These are phyloP conservation scores for Chaetomiaceae sp. DNA, from an alignment of 2,329 filamentous ascomycete genomes.

Conservation along the genomic window DNA sequence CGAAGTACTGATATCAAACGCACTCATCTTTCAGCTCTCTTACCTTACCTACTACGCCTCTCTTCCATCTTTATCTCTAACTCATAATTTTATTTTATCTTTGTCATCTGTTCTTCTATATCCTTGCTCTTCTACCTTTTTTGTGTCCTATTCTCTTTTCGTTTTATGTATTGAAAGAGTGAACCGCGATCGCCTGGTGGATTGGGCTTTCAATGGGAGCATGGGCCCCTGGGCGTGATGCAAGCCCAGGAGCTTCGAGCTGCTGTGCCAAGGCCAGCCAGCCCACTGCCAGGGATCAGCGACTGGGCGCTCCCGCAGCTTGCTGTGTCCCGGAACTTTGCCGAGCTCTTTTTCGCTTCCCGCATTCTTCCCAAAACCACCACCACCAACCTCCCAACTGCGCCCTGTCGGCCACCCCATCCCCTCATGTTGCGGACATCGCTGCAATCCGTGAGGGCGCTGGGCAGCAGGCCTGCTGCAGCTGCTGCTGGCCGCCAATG, in stretches of 20 bases:
- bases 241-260: not conserved
- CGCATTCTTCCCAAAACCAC: slow-evolving; percentile 25
- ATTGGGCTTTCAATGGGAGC: too few species aligned
- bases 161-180: not conserved
- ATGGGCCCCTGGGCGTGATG: not conserved
- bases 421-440: slow-evolving; percentile 64
- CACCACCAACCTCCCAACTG: slow-evolving; percentile 22
- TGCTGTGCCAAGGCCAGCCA: slow-evolving; percentile 2
- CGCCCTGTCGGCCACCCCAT: slow-evolving; percentile 39
- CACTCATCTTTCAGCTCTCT: too few species aligned
- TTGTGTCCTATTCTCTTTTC: too few species aligned
- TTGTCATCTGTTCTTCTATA: not conserved
- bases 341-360: slow-evolving; percentile 28
- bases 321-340: slow-evolving; percentile 18
- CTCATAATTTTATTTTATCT: too few species aligned
- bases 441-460: slow-evolving; percentile 56
- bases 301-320: not conserved
- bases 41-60: too few species aligned
- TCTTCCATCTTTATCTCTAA: too few species aligned
- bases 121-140: not conserved
- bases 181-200: too few species aligned
- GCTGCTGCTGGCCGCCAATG: slow-evolving; percentile 53
- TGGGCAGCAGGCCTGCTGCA: slow-evolving; percentile 49
- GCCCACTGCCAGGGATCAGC: too few species aligned
- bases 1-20: too few species aligned